Conservation (phyloP, 1,284 basidiomycete species). For the Meira miltonrushii region DNA sequence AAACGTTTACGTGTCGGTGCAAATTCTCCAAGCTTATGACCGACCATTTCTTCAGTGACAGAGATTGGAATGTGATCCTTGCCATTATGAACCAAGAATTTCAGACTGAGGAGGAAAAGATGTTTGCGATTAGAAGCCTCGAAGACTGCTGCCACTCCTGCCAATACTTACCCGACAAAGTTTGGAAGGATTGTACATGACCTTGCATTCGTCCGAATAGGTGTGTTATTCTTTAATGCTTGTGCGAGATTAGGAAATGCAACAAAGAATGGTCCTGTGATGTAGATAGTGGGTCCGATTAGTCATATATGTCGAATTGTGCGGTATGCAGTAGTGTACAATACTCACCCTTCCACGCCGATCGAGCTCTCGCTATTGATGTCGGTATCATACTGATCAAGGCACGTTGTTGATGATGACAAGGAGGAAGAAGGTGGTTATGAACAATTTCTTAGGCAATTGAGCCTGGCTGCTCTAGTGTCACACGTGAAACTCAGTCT, state of each 20-base stretch:
- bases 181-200: slow-evolving; percentile 83
- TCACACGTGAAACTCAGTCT: no score
- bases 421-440: no score
- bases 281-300: neutral
- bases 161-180: slow-evolving; percentile 43
- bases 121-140: neutral
- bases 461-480: no score
- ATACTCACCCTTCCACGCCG: slow-evolving; percentile 43
- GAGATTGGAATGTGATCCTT: slow-evolving; percentile 79
- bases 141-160: neutral
- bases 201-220: slow-evolving; percentile 83
- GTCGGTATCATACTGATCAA: slow-evolving; percentile 27
- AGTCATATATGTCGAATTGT: neutral
- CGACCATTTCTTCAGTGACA: slow-evolving; percentile 95
- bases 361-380: slow-evolving; percentile 26
- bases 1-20: slow-evolving; percentile 70
- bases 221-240: slow-evolving; percentile 72
- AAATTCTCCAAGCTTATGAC: slow-evolving; percentile 95
- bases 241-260: slow-evolving; percentile 84
- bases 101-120: slow-evolving; percentile 55
- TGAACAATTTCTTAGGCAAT: no score
- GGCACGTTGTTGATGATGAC: no score
- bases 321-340: neutral
- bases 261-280: slow-evolving; percentile 83
- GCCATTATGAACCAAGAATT: slow-evolving; percentile 90